These are phyloP conservation scores for Apium graveolens DNA, from an alignment of 129 eudicot genomes.

Conservation along the genomic window DNA sequence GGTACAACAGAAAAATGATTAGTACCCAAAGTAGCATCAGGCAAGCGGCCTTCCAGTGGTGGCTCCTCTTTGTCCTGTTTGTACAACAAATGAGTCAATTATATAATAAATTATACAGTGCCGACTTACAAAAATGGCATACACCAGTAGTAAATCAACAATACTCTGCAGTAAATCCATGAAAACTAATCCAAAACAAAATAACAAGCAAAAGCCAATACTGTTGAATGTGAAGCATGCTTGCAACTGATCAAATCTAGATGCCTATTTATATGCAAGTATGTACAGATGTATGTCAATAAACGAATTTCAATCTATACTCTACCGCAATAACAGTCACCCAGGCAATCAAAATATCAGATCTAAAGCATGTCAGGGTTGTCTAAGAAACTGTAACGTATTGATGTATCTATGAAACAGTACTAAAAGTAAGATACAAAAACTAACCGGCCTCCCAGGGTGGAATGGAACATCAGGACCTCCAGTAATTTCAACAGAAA, in stretches of 20 bases:
- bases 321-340: neutral
- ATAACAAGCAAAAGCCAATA: neutral
- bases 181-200: neutral
- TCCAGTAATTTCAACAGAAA: constrained; percentile 80
- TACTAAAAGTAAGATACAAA: neutral
- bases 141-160: neutral
- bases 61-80: constrained; percentile 7
- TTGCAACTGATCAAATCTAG: neutral
- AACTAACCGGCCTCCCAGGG: constrained; percentile 71
- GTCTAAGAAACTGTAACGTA: too few species aligned
- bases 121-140: neutral
- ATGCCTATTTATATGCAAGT: neutral
- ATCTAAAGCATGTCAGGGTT: neutral
- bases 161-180: too few species aligned
- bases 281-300: too few species aligned
- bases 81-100: neutral
- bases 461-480: constrained; percentile 91
- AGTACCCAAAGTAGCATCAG: constrained; percentile 3
- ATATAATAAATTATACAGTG: neutral
- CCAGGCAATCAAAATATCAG: neutral
- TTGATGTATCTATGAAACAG: neutral
- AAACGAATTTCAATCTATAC: too few species aligned
- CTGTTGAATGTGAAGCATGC: neutral
- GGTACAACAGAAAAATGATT: too few species aligned
- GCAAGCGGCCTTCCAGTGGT: constrained; percentile 3